phyloP scores from a whole-genome alignment of 2,329 filamentous ascomycete species.

The Pseudonectria foliicola region DNA sequence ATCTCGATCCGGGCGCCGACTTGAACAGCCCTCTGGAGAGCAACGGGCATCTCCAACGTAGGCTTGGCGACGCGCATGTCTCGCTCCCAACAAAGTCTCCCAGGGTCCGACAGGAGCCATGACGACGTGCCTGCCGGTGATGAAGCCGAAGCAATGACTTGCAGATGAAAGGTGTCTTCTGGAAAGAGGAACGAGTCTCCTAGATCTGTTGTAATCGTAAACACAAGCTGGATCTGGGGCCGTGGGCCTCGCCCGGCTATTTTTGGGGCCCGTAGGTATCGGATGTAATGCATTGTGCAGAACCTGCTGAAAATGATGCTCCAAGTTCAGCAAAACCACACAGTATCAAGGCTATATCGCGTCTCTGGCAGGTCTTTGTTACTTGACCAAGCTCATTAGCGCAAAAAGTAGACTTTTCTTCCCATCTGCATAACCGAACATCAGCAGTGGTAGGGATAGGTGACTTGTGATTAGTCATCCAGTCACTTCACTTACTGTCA shows the following conservation, averaged over 20 bases:
- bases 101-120: constrained; percentile 19
- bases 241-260: constrained; percentile 21
- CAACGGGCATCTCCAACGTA: constrained; percentile 19
- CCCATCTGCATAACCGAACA: too few species aligned
- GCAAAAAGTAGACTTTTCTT: too few species aligned
- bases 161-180: constrained; percentile 36
- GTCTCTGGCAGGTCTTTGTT: too few species aligned
- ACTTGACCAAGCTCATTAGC: too few species aligned
- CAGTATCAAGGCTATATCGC: not conserved
- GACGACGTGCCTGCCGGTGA: constrained; percentile 14
- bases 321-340: not conserved
- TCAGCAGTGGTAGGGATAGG: too few species aligned
- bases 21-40: constrained; percentile 19
- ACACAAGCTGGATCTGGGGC: constrained; percentile 34
- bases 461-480: too few species aligned
- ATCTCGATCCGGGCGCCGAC: constrained; percentile 20
- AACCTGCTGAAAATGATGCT: not conserved
- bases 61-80: constrained; percentile 36
- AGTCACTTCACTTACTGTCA: too few species aligned
- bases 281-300: constrained; percentile 48
- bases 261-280: constrained; percentile 42
- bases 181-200: constrained; percentile 48
- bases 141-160: constrained; percentile 25
- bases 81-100: constrained; percentile 23
- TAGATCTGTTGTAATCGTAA: constrained; percentile 52